These are phyloP conservation scores for Fremontodendron californicum DNA, from an alignment of 345 rosid genomes.

Conservation along the genomic window DNA sequence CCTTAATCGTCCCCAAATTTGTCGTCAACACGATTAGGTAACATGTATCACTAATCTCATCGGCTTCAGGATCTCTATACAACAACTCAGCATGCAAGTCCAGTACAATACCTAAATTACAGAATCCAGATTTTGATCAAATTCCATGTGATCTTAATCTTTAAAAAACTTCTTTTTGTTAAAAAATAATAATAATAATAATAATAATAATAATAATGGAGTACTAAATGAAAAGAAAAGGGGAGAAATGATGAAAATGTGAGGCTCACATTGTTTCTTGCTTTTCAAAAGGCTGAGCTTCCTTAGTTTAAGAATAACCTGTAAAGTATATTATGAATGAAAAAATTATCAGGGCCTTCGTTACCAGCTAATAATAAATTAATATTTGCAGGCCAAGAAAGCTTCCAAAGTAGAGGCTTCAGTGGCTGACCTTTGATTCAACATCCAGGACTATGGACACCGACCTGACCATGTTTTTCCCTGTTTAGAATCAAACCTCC, in stretches of 20 bases:
- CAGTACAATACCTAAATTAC: constrained; percentile 46
- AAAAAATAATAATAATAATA: no score
- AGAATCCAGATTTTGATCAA: not conserved
- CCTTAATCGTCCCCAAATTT: constrained; percentile 54
- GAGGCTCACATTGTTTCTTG: constrained; percentile 59
- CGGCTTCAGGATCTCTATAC: constrained; percentile 47
- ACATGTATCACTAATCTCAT: constrained; percentile 46
- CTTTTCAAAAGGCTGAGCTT: constrained; percentile 64
- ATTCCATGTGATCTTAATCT: not conserved
- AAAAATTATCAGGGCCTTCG: not conserved
- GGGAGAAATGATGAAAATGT: not conserved
- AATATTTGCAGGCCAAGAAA: not conserved
- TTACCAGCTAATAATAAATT: not conserved
- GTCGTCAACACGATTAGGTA: constrained; percentile 67
- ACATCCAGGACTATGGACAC: constrained; percentile 55
- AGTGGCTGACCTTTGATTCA: constrained; percentile 53
- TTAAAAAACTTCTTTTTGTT: not conserved
- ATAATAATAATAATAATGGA: no score
- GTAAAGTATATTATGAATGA: not conserved
- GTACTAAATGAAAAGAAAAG: not conserved
- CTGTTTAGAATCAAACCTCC: constrained; percentile 38
- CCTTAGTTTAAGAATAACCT: constrained; percentile 50
- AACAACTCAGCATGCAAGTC: constrained; percentile 68
- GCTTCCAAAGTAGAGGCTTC: not conserved
- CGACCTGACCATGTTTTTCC: constrained; percentile 56